Evolutionary conservation across 495 filamentous ascomycete genomes (phyloP), one percentile per base, ranked within the genome.

Genomic region (Talaromyces liani): DNA sequence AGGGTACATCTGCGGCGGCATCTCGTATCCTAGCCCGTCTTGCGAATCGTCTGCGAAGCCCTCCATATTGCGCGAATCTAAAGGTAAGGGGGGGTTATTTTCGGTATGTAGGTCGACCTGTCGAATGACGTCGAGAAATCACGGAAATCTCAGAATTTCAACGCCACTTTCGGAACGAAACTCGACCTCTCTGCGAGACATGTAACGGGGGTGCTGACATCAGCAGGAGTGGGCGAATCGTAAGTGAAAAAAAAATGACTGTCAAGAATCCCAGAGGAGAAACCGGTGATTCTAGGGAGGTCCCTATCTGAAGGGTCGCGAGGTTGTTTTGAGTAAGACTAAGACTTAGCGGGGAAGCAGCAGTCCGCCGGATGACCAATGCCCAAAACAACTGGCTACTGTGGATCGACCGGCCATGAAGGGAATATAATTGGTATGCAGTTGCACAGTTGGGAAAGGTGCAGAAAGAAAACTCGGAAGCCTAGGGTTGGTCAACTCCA

Each of bases 1-100:
- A 1, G 60, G 9, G 47, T 49, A 62, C 73, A 78, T 75, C 67
- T 77, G 75, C 64, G 72, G 72, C 59, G 75, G 73, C 74, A 77
- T 74, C 45, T 79, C 76, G 61, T 77, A 78, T 55, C 74, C 75
- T 71, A 77, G 67, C 63, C 72, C 73, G 31, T 79, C 74, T 27
- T 49, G 18, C n/a, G 69, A 60, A 58, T 69, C 75, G 41, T 78
- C 78, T 68, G 74, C 75, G 61, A 77, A 66, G 49, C 71, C 72
- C 55, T 80, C 75, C 78, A 80, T 80, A 14, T 24, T 56, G 45
- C 45, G 45, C n/a, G 45, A n/a, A 47, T 7, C 27, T 2, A 9
- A 8, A n/a, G n/a, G n/a, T 27, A 14, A 20, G 14, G 22, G 51
- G 9, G 22, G 4, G 12, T 24, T 24, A 8, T 55, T 25, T 54